Conservation (phyloP, 2,329 filamentous ascomycete species). For the Alternaria hordeiaustralica region DNA sequence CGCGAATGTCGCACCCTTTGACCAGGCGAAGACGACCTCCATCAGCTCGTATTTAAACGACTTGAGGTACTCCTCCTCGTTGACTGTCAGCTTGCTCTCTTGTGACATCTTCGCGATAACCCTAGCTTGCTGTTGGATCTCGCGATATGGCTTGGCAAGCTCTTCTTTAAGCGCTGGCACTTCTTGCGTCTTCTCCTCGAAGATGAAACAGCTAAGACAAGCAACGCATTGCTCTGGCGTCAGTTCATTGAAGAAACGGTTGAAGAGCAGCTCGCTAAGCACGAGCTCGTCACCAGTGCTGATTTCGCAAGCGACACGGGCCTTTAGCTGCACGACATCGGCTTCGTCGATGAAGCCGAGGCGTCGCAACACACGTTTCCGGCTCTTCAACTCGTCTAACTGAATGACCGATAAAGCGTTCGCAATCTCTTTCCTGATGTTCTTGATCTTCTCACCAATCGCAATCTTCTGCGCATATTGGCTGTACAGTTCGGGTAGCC, state of each 20-base stretch:
- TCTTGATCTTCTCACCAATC: constrained; percentile 80
- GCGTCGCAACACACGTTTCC: constrained; percentile 92
- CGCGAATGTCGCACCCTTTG: constrained; percentile 85
- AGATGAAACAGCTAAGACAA: constrained; percentile 91
- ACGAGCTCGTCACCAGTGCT: constrained; percentile 95
- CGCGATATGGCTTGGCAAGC: constrained; percentile 81
- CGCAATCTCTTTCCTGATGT: constrained; percentile 83
- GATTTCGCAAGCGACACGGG: constrained; percentile 96
- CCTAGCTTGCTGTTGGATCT: constrained; percentile 85
- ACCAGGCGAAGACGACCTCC: constrained; percentile 94
- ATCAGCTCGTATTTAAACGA: constrained; percentile 94
- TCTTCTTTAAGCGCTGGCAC: constrained; percentile 76
- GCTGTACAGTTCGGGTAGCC: constrained; percentile 82
- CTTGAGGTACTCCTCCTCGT: constrained; percentile 91
- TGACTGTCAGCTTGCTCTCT: constrained; percentile 92
- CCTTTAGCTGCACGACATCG: constrained; percentile 96
- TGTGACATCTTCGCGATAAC: constrained; percentile 91
- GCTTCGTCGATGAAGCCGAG: constrained; percentile 94
- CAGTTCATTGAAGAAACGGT: constrained; percentile 97
- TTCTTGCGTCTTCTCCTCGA: constrained; percentile 92
- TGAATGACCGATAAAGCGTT: constrained; percentile 88
- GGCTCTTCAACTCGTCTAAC: constrained; percentile 92
- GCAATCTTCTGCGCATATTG: constrained; percentile 84
- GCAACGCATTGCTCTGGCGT: constrained; percentile 86
- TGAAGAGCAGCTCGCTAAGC: constrained; percentile 91